Base-by-base conservation (phyloP, 2,329 filamentous ascomycete species). In the Davidsoniella neocaledoniae region DNA sequence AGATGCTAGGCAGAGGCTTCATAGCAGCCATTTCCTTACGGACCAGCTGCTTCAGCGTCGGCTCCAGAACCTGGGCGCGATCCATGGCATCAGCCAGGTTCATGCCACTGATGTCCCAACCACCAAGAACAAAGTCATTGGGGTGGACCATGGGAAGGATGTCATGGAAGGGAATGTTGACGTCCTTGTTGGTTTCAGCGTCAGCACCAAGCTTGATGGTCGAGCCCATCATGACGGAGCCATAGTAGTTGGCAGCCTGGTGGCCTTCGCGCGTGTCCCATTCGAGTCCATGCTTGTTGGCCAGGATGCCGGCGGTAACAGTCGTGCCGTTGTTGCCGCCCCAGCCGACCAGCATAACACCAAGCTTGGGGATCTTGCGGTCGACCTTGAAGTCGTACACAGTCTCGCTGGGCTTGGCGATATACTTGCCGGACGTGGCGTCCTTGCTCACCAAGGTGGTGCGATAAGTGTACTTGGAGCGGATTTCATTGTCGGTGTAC, bases 271-370 rank as follows among this genome's bases (percentile, higher is more conserved):
- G 88, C 60, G 91, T 96, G 56, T 95, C 86, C 91, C 91, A 98
- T 54, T 73, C 71, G 53, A 96, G 76, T 53, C 78, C 75, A 58
- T 81, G 84, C 63, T 86, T 84, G 70, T 98, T 98, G 68, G 90
- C 91, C 63, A 98, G 76, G 67, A 98, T 94, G 65, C 90, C 91
- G 55, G 91, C 91, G 53, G 91, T 96, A 55, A 98, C 86, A 52
- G 91, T 98, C 57, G 86, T 86, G 57, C 91, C 91, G 64, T 98
- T 98, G 78, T 98, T 98, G 62, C 91, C 91, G 67, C 91, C 91
- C 79, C 83, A 90, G 56, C 91, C 91, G 57, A 98, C 90, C 57
- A 98, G 76, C 91, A 98, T 96, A 71, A 95, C 77, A 62, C 91
- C 91, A 58, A 86, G 77, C 74, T 90, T 94, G 67, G 87, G 86